phyloP scores from a whole-genome alignment of 2,329 filamentous ascomycete species.

The Tolypocladium inflatum region DNA sequence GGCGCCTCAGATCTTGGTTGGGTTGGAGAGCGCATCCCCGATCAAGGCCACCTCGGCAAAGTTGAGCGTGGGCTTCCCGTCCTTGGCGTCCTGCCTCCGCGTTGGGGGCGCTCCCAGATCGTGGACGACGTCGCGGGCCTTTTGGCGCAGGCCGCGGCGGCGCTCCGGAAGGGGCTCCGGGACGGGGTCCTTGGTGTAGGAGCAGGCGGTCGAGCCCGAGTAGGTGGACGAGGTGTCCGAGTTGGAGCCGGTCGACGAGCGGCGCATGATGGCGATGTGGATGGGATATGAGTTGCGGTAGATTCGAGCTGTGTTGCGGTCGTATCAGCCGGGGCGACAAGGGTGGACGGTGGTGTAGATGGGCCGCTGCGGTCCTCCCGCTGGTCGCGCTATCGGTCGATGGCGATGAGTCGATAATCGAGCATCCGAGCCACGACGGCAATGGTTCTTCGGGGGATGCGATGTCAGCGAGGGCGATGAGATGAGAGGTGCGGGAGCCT shows the following conservation, averaged over 20 bases:
- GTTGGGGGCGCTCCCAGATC: constrained; percentile 23
- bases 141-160: constrained; percentile 19
- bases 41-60: constrained; percentile 17
- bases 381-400: not conserved
- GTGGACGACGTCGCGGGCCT: constrained; percentile 21
- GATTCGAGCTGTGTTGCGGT: not conserved
- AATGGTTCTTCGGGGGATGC: not conserved
- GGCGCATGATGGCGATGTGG: constrained; percentile 9
- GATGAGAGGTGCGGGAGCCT: not conserved
- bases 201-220: constrained; percentile 20
- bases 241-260: constrained; percentile 15
- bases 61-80: constrained; percentile 17
- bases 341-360: not conserved
- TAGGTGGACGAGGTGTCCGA: constrained; percentile 20
- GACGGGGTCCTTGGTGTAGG: constrained; percentile 14
- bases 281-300: not conserved
- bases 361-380: not conserved
- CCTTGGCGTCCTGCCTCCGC: constrained; percentile 19
- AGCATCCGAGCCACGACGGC: not conserved
- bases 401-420: not conserved
- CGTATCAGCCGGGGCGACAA: not conserved
- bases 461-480: not conserved
- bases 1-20: not conserved
- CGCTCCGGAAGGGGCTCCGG: constrained; percentile 1
- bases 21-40: constrained; percentile 11